Evolutionary conservation across 2,329 filamentous ascomycete species (phyloP), one percentile per base, ranked within the genome.

Genomic region (Arthrobotrys pseudoclavata): DNA sequence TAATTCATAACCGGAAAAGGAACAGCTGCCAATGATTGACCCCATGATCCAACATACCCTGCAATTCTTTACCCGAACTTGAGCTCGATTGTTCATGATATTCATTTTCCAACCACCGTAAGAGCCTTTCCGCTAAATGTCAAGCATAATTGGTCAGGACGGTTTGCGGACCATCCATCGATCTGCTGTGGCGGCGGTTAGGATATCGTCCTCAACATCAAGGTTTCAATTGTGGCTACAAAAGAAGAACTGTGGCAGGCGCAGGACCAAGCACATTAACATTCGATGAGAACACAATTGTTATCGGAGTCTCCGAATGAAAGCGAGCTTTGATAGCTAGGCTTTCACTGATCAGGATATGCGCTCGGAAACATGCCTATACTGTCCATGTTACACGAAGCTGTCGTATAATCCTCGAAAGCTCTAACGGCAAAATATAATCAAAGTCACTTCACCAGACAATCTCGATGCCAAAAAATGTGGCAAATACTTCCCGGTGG

Each of bases 11-110:
- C 57, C 20, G 6, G 48, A 64, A 57, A 5, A 18, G 57, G 68
- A 47, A 64, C 34, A 20, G n/a, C 1, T 37, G 52, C 52, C 52
- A 60, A 60, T 60, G 18, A 26, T 60, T 60, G 55, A 34, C 34
- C 34, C 5, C 52, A 57, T 57, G 52, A 57, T 57, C 52, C 18
- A 55, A 57, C 29, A 4, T 13, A 22, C 29, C 29, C n/a, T 57
- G 18, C 31, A 22, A 22, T 22, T 2, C 29, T 34, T 22, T 3
- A 10, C 24, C 12, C 34, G 34, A n/a, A 9, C 6, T 20, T 20
- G 40, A 13, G 42, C n/a, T 22, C 3, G 50, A 26, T 26, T 26
- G 22, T 50, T 50, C 47, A 15, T 50, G 22, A 50, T 26, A 26
- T 15, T n/a, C 12, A 13, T 31, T n/a, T 9, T 18, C 50, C 4